These are phyloP conservation scores for Rhizopogon rudus DNA, from an alignment of 768 basidiomycete genomes.

Conservation along the genomic window DNA sequence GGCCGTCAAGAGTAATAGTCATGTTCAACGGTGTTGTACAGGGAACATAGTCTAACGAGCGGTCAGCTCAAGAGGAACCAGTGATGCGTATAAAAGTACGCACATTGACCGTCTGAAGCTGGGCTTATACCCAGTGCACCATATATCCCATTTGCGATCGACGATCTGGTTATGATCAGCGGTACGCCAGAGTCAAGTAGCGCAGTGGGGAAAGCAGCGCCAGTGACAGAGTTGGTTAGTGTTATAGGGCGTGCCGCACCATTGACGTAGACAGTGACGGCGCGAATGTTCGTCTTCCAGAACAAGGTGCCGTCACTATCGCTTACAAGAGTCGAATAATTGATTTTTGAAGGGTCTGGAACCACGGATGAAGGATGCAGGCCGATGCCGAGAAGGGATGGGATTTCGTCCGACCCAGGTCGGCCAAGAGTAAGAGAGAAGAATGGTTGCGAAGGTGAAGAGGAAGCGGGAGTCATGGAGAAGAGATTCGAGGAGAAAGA, in stretches of 20 bases:
- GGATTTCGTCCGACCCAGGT: conserved; percentile 53
- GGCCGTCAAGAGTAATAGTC: conserved; percentile 58
- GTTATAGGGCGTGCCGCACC: conserved; percentile 35
- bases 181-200: conserved; percentile 74
- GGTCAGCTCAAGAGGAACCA: conserved; percentile 5
- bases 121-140: conserved; percentile 65
- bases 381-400: conserved; percentile 65
- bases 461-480: conserved; percentile 48
- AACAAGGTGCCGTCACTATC: conserved; percentile 39
- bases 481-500: conserved; percentile 67
- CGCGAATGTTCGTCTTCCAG: conserved; percentile 59
- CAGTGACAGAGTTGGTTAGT: conserved; percentile 37
- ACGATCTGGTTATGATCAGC: conserved; percentile 53
- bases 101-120: conserved; percentile 58
- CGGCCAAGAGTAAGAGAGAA: conserved; percentile 63
- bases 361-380: conserved; percentile 54
- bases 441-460: conserved; percentile 58
- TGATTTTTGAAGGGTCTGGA: conserved; percentile 44
- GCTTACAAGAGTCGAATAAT: conserved; percentile 43
- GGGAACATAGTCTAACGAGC: conserved; percentile 60
- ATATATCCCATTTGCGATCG: conserved; percentile 71
- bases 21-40: conserved; percentile 70
- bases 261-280: conserved; percentile 56
- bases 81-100: conserved; percentile 19
- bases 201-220: conserved; percentile 47